Evolutionary conservation across 2,329 filamentous ascomycete genomes (phyloP), one percentile per base, ranked within the genome.

Genomic region (Emergomyces orientalis): DNA sequence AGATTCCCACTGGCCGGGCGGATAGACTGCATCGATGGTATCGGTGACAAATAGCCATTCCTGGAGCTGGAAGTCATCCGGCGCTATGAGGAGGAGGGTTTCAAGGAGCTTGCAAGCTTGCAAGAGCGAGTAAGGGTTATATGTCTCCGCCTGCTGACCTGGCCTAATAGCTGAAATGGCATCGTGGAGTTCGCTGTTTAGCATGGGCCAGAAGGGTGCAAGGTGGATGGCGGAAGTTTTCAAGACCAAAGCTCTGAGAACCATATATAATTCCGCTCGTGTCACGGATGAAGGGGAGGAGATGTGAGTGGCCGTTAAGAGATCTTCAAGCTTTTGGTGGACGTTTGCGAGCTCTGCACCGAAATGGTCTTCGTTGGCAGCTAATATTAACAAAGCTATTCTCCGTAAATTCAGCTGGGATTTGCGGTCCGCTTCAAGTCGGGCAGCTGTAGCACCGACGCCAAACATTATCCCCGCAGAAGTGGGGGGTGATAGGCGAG

Each of bases 1-100:
- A 1, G 90, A 83, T 64, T 86, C 82, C 77, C 87, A 88, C 60
- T 81, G 79, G 17, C 85, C 77, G 0, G 90, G 87, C 14, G 89
- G 86, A 75, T 99, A 96, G 41, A 99, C 89, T 0, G 94, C 92
- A 70, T 99, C 94, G 67, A 97, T 92, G 17, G 93, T 97, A 75
- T 99, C 94, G 1, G 91, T 96, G 62, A 99, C 87, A 74, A 96
- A 99, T 3, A 97, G 84, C 94, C 94, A 99, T 78, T 97, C 91
- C 70, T 96, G 88, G n/a, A 97, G 84, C 75, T 97, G 94, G 76
- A 97, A 99, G 73, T 99, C 94, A 68, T 99, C 94, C 0, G 92
- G 93, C 4, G 89, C 88, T 8, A 92, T 81, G 52, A 91, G 87
- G 17, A 97, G 83, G n/a, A 99, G 81, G 25, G 91, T 80, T 71